Evolutionary conservation across 23 red algal species (phyloP).

Genomic region (Cyanidioschyzon merolae): DNA sequence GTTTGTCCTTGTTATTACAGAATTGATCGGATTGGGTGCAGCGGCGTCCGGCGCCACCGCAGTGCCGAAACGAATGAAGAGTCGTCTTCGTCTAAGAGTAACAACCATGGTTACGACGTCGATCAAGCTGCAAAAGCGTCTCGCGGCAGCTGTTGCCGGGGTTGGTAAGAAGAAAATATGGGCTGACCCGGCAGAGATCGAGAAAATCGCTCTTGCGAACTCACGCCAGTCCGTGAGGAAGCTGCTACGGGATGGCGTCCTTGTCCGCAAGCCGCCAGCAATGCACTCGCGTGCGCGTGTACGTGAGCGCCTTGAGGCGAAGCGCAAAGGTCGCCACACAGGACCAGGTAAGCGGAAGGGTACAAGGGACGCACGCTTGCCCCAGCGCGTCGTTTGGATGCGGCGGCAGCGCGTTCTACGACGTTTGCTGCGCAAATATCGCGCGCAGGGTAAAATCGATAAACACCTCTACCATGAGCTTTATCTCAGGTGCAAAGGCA

Average conservation of each 20-base stretch:
- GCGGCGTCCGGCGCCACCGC: too few relatives aligned
- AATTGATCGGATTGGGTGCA: too few relatives aligned
- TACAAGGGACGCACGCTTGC: slow-evolving; percentile 85
- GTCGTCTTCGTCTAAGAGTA: too few relatives aligned
- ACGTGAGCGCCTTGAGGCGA: slow-evolving; percentile 61
- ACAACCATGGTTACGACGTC: slow-evolving; percentile 48
- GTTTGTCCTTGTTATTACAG: too few relatives aligned
- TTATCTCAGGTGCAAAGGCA: slow-evolving; percentile 94
- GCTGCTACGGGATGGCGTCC: slow-evolving; percentile 77
- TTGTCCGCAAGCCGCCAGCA: slow-evolving; percentile 81
- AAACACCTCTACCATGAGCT: slow-evolving; percentile 89
- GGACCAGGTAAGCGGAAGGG: slow-evolving; percentile 89
- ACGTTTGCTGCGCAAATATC: slow-evolving; percentile 82
- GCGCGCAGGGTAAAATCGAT: slow-evolving; percentile 91
- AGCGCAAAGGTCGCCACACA: slow-evolving; percentile 90
- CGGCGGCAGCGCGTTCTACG: slow-evolving; percentile 82
- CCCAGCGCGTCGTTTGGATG: slow-evolving; percentile 90
- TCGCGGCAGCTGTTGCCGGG: slow-evolving; percentile 77
- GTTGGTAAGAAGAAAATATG: slow-evolving; percentile 91
- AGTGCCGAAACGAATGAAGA: too few relatives aligned
- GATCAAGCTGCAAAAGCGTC: slow-evolving; percentile 89
- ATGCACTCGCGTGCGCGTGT: slow-evolving; percentile 91
- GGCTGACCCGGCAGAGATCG: slow-evolving; percentile 86
- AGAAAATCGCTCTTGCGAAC: slow-evolving; percentile 89
- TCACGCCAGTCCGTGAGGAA: slow-evolving; percentile 87